Evolutionary conservation across 2,329 filamentous ascomycete genomes (phyloP).

Genomic region (Zymoseptoria passerinii): DNA sequence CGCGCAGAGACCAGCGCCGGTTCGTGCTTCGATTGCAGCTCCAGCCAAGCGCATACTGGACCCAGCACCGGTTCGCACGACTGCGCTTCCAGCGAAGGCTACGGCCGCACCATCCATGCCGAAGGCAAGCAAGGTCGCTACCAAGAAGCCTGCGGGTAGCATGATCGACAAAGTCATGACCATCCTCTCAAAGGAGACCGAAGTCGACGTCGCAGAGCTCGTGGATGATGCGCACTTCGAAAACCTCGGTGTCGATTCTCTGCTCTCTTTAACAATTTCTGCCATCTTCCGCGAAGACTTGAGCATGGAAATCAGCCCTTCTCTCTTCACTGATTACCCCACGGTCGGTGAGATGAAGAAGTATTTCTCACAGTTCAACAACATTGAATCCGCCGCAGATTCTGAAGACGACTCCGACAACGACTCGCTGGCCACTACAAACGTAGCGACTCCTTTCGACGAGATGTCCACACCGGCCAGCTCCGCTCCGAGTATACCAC

Average conservation of each 20-base stretch:
- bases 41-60: constrained; percentile 16
- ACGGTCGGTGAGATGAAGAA: constrained; percentile 54
- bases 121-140: constrained; percentile 44
- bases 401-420: constrained; percentile 26
- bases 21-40: constrained; percentile 28
- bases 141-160: constrained; percentile 42
- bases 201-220: constrained; percentile 50
- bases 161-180: constrained; percentile 50
- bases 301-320: constrained; percentile 50
- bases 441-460: constrained; percentile 37
- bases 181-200: constrained; percentile 59
- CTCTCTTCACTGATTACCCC: constrained; percentile 52
- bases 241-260: constrained; percentile 54
- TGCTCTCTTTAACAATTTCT: constrained; percentile 53
- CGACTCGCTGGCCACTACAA: constrained; percentile 35
- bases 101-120: constrained; percentile 33
- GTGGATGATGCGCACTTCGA: constrained; percentile 53
- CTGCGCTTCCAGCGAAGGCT: constrained; percentile 18
- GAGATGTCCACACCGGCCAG: constrained; percentile 41
- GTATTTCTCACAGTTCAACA: constrained; percentile 44
- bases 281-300: constrained; percentile 55
- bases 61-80: constrained; percentile 16
- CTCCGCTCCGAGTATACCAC: constrained; percentile 37
- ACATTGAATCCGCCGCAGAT: constrained; percentile 27
- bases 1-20: constrained; percentile 26